A percentile compares a stretch with the other conserved stretches of the same genome.
Evolutionary conservation across 2,329 filamentous ascomycete genomes (phyloP).

Genomic region (Graphilbum fragrans): DNA sequence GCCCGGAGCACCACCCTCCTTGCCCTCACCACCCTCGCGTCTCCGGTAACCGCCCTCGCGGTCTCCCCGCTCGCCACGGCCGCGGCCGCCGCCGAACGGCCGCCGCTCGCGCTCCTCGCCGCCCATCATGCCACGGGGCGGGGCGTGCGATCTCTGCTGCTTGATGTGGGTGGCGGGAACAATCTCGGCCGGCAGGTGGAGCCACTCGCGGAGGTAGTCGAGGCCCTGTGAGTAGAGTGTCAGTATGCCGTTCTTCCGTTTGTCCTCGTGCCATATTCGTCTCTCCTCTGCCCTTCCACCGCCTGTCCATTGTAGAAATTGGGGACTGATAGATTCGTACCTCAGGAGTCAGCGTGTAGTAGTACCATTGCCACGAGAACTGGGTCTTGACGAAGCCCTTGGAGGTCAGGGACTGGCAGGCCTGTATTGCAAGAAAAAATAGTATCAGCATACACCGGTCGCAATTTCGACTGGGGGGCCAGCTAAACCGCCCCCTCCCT

Average conservation of each 20-base stretch:
- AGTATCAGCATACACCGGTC: too few relatives aligned
- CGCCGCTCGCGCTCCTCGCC: conserved; percentile 72
- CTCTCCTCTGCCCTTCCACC: too few relatives aligned
- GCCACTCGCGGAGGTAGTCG: conserved; percentile 99
- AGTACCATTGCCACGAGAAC: conserved; percentile 99
- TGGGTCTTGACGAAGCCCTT: conserved; percentile 98
- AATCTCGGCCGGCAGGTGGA: conserved; percentile 98
- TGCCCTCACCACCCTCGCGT: conserved; percentile 74
- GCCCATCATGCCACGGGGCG: conserved; percentile 96
- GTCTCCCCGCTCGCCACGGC: conserved; percentile 66
- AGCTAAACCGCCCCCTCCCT: too few relatives aligned
- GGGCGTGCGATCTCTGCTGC: conserved; percentile 97
- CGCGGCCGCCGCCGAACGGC: conserved; percentile 70
- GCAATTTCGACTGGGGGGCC: too few relatives aligned
- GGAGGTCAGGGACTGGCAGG: conserved; percentile 93
- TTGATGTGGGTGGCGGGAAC: conserved; percentile 99
- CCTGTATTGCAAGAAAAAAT: conserved; percentile 19
- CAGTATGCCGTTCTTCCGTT: too few relatives aligned
- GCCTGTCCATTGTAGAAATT: too few relatives aligned
- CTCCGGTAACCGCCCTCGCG: conserved; percentile 87
- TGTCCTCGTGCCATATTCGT: too few relatives aligned
- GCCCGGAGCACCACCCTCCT: conserved; percentile 85
- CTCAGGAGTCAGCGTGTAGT: conserved; percentile 74
- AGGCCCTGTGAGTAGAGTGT: conserved; percentile 86
- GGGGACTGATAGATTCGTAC: conserved; percentile 8